A percentile compares a stretch with the other conserved stretches of the same genome.
Evolutionary conservation across 257 asterid species (phyloP).

Genomic region (Gentiana macrophylla): DNA sequence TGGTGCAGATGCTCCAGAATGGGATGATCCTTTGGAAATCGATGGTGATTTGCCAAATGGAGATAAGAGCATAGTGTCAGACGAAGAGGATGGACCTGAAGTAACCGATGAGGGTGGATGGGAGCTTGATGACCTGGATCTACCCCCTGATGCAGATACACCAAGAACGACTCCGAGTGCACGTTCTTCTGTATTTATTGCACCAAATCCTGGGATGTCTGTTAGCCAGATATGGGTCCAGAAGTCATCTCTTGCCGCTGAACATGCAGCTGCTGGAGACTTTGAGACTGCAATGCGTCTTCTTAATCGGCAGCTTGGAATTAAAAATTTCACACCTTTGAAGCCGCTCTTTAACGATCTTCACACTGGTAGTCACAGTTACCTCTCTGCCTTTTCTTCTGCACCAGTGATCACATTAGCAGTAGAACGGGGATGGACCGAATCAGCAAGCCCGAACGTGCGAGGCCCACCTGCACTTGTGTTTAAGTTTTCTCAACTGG

Average conservation of each 20-base stretch:
- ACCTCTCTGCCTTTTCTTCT: constrained; percentile 60
- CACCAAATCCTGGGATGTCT: constrained; percentile 85
- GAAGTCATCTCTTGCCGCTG: constrained; percentile 85
- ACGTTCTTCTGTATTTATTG: constrained; percentile 55
- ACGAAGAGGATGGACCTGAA: constrained; percentile 40
- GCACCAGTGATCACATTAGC: constrained; percentile 66
- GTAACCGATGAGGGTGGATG: constrained; percentile 81
- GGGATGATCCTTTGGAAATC: constrained; percentile 53
- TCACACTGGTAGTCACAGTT: constrained; percentile 71
- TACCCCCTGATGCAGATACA: constrained; percentile 74
- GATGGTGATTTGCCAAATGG: constrained; percentile 46
- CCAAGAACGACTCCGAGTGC: constrained; percentile 41
- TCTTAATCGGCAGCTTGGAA: constrained; percentile 73
- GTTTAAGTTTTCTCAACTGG: constrained; percentile 58
- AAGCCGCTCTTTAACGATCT: constrained; percentile 54
- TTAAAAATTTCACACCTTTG: constrained; percentile 60
- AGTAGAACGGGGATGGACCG: constrained; percentile 78
- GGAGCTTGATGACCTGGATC: constrained; percentile 93
- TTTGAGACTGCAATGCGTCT: constrained; percentile 92
- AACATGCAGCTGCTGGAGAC: constrained; percentile 92
- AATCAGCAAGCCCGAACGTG: constrained; percentile 57
- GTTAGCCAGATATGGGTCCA: constrained; percentile 94
- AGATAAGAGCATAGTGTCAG: constrained; percentile 29
- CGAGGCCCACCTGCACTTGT: constrained; percentile 75
- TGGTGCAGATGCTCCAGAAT: constrained; percentile 37